phyloP scores from a whole-genome alignment of 345 rosid genomes.

The Eucalyptus marginata region DNA sequence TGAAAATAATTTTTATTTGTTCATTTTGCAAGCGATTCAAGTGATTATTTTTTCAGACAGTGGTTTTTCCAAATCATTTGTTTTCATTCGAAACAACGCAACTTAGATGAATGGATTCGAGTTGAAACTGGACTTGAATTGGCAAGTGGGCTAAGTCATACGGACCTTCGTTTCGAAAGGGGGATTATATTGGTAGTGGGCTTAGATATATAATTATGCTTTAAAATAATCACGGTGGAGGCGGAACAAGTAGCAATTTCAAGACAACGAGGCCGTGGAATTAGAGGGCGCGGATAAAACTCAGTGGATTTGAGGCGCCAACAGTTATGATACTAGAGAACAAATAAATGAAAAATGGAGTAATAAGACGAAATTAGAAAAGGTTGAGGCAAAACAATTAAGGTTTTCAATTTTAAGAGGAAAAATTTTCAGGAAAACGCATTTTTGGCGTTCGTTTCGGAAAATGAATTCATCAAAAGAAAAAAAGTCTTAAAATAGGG shows the following conservation, averaged over 20 bases:
- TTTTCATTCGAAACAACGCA: no score
- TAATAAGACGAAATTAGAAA: no score
- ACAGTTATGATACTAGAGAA: accelerated
- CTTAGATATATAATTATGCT: not conserved
- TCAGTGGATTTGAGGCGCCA: not conserved
- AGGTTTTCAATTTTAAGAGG: no score
- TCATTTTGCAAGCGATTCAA: not conserved
- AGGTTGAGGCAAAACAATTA: not conserved
- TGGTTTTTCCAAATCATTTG: no score
- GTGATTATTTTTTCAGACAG: no score
- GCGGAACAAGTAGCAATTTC: not conserved
- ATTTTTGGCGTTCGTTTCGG: no score
- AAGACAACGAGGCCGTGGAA: not conserved
- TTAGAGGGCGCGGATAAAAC: accelerated
- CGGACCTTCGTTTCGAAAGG: not conserved
- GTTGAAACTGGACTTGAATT: not conserved
- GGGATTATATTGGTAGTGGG: not conserved
- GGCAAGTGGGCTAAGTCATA: not conserved
- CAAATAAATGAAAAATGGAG: not conserved
- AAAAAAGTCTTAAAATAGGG: no score
- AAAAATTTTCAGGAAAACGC: no score
- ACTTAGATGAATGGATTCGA: not conserved
- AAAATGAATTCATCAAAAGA: no score
- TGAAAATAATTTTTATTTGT: not conserved
- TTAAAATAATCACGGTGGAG: not conserved